phyloP scores from a whole-genome alignment of 2,329 filamentous ascomycete species.

The Helicocarpus griseus region DNA sequence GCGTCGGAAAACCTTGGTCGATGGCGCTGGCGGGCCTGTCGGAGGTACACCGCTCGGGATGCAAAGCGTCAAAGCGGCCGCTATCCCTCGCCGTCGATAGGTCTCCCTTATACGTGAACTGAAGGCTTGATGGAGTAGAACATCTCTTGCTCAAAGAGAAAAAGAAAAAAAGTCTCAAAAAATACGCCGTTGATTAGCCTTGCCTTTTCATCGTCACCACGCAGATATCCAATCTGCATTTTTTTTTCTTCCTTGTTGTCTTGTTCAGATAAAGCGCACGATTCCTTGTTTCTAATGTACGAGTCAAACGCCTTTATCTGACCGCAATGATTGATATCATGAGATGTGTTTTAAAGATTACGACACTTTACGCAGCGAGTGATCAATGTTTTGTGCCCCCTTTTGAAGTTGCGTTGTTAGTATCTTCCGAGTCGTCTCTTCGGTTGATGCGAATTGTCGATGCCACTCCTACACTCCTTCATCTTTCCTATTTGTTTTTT shows the following conservation, averaged over 20 bases:
- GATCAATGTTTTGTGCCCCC: slow-evolving; percentile 1
- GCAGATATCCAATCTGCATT: not conserved
- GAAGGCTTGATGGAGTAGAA: not conserved
- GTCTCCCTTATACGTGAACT: not conserved
- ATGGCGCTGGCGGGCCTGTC: slow-evolving; percentile 43
- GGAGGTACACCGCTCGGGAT: slow-evolving; percentile 29
- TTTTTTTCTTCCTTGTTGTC: not conserved
- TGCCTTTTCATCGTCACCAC: not conserved
- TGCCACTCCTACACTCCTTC: not conserved
- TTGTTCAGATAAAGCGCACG: not conserved
- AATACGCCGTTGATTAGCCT: not conserved
- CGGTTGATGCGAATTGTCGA: not conserved
- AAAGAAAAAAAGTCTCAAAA: not conserved
- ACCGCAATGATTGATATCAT: slow-evolving; percentile 1
- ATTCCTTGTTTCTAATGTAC: not conserved
- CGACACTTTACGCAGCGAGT: slow-evolving; percentile 7
- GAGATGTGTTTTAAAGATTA: slow-evolving; percentile 2
- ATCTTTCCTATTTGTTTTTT: not conserved
- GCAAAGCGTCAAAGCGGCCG: slow-evolving; percentile 36
- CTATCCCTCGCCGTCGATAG: slow-evolving; percentile 32
- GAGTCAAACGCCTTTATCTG: not conserved
- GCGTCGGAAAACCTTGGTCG: slow-evolving; percentile 67
- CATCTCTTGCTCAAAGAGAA: not conserved
- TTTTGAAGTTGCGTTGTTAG: not conserved
- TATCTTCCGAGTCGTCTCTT: too few relatives aligned